A percentile compares a stretch with the other conserved stretches of the same genome.
These are phyloP conservation scores for Fusarium virguliforme DNA, from an alignment of 2,329 filamentous ascomycete genomes.

Conservation along the genomic window DNA sequence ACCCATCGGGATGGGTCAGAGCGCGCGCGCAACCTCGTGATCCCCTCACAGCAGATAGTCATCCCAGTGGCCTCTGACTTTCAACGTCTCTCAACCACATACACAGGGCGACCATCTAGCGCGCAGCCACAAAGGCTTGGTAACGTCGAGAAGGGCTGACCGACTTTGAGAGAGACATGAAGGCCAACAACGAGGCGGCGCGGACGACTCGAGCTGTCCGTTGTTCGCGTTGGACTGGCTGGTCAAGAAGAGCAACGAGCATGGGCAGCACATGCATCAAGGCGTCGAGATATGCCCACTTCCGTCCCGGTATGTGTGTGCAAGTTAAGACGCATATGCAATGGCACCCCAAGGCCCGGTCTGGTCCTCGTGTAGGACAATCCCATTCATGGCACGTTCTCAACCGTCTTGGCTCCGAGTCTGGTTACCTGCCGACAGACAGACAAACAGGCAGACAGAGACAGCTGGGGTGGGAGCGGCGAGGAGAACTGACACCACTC, in stretches of 20 bases:
- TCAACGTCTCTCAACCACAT: conserved; percentile 43
- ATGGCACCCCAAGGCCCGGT: conserved; percentile 47
- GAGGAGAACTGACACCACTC: conserved; percentile 41
- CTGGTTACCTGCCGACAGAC: conserved; percentile 24
- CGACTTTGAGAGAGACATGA: conserved; percentile 24
- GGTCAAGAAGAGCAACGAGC: conserved; percentile 22
- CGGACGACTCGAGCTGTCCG: conserved; percentile 12
- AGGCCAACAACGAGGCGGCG: conserved; percentile 21
- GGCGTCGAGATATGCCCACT: conserved; percentile 30
- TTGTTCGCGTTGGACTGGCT: conserved; percentile 20
- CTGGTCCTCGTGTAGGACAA: conserved; percentile 49
- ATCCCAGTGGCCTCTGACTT: conserved; percentile 48
- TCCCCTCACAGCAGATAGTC: conserved; percentile 38
- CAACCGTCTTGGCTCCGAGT: conserved; percentile 46
- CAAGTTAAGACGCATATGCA: conserved; percentile 49
- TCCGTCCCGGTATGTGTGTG: conserved; percentile 46
- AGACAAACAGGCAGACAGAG: conserved; percentile 17
- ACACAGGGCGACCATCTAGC: conserved; percentile 34
- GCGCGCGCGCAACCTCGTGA: conserved; percentile 48
- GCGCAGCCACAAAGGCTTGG: conserved; percentile 40
- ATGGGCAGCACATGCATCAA: conserved; percentile 28
- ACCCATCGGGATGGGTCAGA: conserved; percentile 51
- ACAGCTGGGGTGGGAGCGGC: conserved; percentile 31
- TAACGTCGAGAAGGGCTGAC: conserved; percentile 42
- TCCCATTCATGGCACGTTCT: conserved; percentile 50